phyloP scores from a whole-genome alignment of 2,329 filamentous ascomycete genomes.

The Claviceps sp. region DNA sequence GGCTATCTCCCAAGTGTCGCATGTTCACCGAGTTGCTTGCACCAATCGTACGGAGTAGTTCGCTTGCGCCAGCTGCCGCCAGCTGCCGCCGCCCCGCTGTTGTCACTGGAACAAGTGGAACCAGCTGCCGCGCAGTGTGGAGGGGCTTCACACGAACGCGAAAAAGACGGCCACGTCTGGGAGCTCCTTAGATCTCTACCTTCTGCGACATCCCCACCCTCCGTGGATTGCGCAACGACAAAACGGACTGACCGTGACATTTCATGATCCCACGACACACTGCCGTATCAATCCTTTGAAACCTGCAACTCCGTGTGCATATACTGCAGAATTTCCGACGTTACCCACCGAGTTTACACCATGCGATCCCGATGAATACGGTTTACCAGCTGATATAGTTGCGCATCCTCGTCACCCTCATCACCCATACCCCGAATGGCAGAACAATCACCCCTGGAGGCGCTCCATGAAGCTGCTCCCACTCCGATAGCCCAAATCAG shows the following conservation, averaged over 20 bases:
- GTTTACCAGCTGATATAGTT: not conserved
- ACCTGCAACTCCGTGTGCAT: not conserved
- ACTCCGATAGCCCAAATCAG: slow-evolving; percentile 43
- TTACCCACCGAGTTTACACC: not conserved
- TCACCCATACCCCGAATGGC: slow-evolving; percentile 8
- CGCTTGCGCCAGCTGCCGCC: no score
- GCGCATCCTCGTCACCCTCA: not conserved
- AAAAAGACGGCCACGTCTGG: no score
- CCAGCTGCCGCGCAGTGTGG: no score
- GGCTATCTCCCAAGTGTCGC: no score
- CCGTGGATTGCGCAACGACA: not conserved
- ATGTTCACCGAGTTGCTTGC: no score
- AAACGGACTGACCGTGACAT: not conserved
- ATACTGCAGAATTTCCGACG: not conserved
- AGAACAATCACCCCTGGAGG: slow-evolving; percentile 10
- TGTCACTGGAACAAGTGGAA: no score
- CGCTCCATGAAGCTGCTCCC: slow-evolving; percentile 17
- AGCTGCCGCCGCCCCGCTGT: no score
- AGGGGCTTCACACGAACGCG: no score
- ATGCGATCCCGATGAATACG: not conserved
- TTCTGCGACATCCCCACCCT: no score
- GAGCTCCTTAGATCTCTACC: no score
- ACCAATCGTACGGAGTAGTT: no score
- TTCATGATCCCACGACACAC: no score
- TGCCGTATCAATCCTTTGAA: not conserved